Evolutionary conservation across 2,329 filamentous ascomycete genomes (phyloP).

Genomic region (Xylariaceae sp.): DNA sequence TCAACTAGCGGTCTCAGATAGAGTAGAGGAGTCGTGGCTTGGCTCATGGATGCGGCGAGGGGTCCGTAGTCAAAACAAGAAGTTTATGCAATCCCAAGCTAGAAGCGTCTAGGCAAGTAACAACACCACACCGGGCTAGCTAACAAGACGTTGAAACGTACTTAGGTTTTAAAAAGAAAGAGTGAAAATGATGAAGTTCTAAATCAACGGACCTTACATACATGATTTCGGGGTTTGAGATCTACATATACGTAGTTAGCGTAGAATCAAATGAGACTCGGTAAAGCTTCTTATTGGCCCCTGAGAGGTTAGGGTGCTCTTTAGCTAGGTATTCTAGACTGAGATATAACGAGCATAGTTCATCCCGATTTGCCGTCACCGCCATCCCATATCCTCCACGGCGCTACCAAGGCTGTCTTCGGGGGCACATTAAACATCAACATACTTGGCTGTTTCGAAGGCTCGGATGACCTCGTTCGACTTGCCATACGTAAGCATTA

Average conservation of each 20-base stretch:
- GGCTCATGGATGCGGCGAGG: neutral
- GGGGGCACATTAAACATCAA: neutral
- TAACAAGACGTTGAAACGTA: neutral
- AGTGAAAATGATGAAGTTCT: neutral
- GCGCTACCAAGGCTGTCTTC: neutral
- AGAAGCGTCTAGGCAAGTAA: neutral
- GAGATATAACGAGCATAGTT: neutral
- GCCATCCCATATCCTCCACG: neutral
- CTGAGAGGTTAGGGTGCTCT: neutral
- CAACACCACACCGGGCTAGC: neutral
- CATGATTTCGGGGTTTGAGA: neutral
- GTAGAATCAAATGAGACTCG: neutral
- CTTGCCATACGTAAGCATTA: neutral
- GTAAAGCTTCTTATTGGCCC: neutral
- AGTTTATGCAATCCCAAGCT: neutral
- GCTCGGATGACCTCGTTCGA: neutral
- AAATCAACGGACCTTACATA: neutral
- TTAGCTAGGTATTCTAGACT: neutral
- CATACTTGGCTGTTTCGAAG: neutral
- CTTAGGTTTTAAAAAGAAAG: neutral
- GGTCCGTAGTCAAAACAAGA: neutral
- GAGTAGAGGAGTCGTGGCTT: neutral
- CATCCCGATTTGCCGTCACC: neutral
- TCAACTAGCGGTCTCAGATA: neutral
- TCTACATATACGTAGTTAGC: neutral